A percentile compares a stretch with the other conserved stretches of the same genome.
phyloP scores from a whole-genome alignment of 345 rosid species.

The Corchorus capsularis region DNA sequence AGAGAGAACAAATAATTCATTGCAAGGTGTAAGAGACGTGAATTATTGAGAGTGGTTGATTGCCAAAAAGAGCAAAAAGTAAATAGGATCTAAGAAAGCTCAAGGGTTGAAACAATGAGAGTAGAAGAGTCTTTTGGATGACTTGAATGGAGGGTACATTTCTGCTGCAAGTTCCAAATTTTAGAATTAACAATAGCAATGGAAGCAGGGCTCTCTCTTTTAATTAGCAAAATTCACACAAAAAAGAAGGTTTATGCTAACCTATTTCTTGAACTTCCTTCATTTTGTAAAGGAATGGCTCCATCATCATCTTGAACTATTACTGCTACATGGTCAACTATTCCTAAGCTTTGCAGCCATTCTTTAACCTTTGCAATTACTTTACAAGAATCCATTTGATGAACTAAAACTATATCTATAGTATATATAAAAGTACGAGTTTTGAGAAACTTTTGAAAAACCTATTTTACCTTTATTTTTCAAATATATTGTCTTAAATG shows the following conservation, averaged over 20 bases:
- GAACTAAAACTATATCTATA: not conserved
- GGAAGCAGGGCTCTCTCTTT: too few relatives aligned
- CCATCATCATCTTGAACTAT: conserved; percentile 93
- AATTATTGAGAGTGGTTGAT: too few relatives aligned
- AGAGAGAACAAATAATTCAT: too few relatives aligned
- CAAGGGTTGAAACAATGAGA: too few relatives aligned
- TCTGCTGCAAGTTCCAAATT: conserved; percentile 37
- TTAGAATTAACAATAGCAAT: conserved; percentile 13
- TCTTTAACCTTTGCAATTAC: conserved; percentile 72
- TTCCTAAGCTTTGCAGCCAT: conserved; percentile 88
- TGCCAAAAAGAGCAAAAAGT: too few relatives aligned
- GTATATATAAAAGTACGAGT: too few relatives aligned
- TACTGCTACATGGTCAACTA: conserved; percentile 65
- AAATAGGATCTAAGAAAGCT: too few relatives aligned
- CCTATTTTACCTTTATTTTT: too few relatives aligned
- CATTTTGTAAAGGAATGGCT: conserved; percentile 61
- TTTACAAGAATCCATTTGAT: conserved; percentile 1
- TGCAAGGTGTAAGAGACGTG: too few relatives aligned
- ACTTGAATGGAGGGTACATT: conserved; percentile 67
- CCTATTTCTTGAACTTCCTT: conserved; percentile 76
- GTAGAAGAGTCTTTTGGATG: too few relatives aligned
- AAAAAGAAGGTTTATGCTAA: conserved; percentile 20
- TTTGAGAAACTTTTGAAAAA: too few relatives aligned
- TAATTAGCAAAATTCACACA: not conserved
- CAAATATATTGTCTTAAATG: too few relatives aligned